These are phyloP conservation scores for Alopecurus myosuroides DNA, from an alignment of 176 grass and related monocot genomes.

Conservation along the genomic window DNA sequence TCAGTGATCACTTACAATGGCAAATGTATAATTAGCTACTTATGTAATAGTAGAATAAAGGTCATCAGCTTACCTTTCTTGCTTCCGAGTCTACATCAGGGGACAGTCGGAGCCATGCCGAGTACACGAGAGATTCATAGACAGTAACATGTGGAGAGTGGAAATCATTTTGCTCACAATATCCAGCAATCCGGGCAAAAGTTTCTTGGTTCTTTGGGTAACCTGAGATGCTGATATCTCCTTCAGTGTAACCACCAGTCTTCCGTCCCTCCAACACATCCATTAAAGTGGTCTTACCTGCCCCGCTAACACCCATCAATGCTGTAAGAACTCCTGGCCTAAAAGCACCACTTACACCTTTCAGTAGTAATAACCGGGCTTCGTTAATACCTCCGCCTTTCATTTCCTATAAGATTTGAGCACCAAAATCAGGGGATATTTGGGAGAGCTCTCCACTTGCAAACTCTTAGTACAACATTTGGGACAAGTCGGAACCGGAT, in stretches of 20 bases:
- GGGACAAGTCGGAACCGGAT: too few relatives aligned
- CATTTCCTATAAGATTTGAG: conserved; percentile 67
- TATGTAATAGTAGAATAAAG: neutral
- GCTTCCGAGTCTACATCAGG: conserved; percentile 60
- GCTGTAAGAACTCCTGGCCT: conserved; percentile 91
- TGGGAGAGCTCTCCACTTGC: too few relatives aligned
- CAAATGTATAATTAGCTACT: neutral
- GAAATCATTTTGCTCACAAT: conserved; percentile 94
- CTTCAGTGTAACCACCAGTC: conserved; percentile 84
- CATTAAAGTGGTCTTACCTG: conserved; percentile 92
- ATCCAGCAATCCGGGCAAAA: conserved; percentile 84
- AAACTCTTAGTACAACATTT: too few relatives aligned
- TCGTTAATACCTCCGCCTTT: conserved; percentile 63
- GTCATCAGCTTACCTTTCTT: conserved; percentile 57
- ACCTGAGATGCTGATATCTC: conserved; percentile 81
- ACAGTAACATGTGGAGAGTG: conserved; percentile 94
- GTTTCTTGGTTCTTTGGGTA: conserved; percentile 95
- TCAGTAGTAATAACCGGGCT: conserved; percentile 58
- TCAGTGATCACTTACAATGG: too few relatives aligned
- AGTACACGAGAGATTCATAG: conserved; percentile 96
- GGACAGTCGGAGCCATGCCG: conserved; percentile 79
- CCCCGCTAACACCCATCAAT: conserved; percentile 93
- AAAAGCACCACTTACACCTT: conserved; percentile 84
- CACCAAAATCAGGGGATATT: neutral
- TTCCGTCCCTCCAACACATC: conserved; percentile 88